phyloP scores from a whole-genome alignment of 768 basidiomycete species.

The Auricularia heimuer region DNA sequence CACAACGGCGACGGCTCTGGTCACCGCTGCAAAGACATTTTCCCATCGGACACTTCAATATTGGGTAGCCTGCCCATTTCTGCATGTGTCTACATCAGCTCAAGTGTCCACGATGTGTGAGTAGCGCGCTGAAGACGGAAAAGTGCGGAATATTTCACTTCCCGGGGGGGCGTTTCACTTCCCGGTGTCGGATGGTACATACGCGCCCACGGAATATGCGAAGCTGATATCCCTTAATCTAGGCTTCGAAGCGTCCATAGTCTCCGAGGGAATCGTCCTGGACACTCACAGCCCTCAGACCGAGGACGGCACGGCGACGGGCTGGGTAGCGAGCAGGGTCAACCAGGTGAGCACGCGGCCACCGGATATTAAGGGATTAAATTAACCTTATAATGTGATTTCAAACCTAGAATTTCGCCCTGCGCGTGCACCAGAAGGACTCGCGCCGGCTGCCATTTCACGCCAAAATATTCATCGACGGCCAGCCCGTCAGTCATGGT shows the following conservation, averaged over 20 bases:
- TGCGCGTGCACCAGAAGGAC: background rate
- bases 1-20: no score
- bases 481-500: background rate
- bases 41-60: no score
- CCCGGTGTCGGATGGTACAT: no score
- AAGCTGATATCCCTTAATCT: constrained; percentile 45
- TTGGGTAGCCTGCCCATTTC: no score
- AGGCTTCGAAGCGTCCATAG: background rate
- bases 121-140: no score
- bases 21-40: no score
- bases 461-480: background rate
- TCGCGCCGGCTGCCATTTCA: background rate
- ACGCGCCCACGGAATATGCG: no score
- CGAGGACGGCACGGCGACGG: background rate
- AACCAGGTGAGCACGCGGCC: background rate
- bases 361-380: no score
- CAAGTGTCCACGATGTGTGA: no score
- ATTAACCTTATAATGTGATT: background rate
- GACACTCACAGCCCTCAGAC: background rate
- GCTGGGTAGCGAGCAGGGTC: background rate
- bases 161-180: no score
- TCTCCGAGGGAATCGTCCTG: background rate
- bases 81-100: no score
- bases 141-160: no score
- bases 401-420: background rate